Base-by-base conservation (phyloP, 768 basidiomycete species). In the Russula sp. region DNA sequence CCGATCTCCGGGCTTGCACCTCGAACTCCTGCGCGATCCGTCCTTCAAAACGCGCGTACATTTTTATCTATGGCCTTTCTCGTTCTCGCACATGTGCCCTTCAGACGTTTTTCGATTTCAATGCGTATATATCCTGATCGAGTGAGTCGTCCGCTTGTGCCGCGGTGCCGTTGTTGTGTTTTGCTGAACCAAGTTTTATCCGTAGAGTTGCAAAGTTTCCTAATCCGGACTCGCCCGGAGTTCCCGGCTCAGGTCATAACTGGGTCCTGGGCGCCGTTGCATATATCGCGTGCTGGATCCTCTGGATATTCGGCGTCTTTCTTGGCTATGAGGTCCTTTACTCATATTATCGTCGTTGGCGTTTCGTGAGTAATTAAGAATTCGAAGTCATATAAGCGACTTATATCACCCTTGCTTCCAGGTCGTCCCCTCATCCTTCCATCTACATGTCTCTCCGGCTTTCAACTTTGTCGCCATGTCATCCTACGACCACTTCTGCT, bases 81-180 rank as follows among this genome's bases (percentile, higher is more conserved):
- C 67, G 80, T 84, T 7, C 84, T 92, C 73, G 84, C 83, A 22
- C 87, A 91, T 71, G 76, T 92, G 46, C 84, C 85, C 73, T 90
- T 10, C 92, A 94, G 73, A 85, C 88, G 0, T 94, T 89, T 72
- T 86, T 95, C 73, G 94, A 96, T 72, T 92, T 94, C 74, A 94
- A 94, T 73, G 85, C 87, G 85, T 88, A 68, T 95, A 86, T 76
- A 85, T 93, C 69, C 74, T 94, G 69, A 72, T 93, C 48, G 85
- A 92, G 92, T 94, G 72, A 78, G 92, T 87, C 5, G 30, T n/a
- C 5, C 5, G 4, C 11, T 30, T 9, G 16, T 34, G 20, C 50
- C 44, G 34, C 34, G 34, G 34, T 30, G 30, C 2, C 28, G 30
- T 30, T 30, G 30, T 49, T 59, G 61, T 42, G 57, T 51, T 46